Percentiles rank a stretch among this genome's conserved stretches.
Evolutionary conservation across 1,284 basidiomycete species (phyloP).

Genomic region (Leccinum ponderosum): DNA sequence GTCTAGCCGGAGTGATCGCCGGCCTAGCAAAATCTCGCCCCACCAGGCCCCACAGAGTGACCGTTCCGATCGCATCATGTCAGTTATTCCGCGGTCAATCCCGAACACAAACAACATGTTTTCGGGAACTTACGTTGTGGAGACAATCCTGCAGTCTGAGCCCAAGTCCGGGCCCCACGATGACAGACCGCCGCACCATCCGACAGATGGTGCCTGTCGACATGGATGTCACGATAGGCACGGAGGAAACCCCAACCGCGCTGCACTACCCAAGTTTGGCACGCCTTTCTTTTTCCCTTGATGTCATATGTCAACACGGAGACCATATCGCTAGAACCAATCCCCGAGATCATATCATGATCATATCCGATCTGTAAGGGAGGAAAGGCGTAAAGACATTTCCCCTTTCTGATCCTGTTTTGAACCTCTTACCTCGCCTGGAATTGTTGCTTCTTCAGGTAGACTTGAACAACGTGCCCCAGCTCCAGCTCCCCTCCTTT

Average conservation of each 20-base stretch:
- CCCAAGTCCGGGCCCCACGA: not conserved
- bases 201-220: constrained; percentile 8
- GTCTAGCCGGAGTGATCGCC: not conserved
- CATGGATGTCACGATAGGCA: constrained; percentile 5
- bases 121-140: not conserved
- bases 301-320: not conserved
- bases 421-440: not conserved
- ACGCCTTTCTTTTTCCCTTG: not conserved
- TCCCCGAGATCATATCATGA: not conserved
- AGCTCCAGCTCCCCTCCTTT: not conserved
- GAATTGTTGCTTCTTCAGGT: not conserved
- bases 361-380: not conserved
- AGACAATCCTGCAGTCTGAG: not conserved
- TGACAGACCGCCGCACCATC: not conserved
- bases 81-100: not conserved
- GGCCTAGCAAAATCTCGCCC: not conserved
- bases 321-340: not conserved
- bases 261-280: not conserved
- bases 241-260: not conserved
- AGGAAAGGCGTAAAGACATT: not conserved
- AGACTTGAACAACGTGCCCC: not conserved
- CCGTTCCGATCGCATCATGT: not conserved
- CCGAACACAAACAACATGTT: not conserved
- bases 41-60: not conserved
- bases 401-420: not conserved